A percentile compares a stretch with the other conserved stretches of the same genome.
phyloP scores from a whole-genome alignment of 2,329 filamentous ascomycete genomes.

The Monosporascus sp. region DNA sequence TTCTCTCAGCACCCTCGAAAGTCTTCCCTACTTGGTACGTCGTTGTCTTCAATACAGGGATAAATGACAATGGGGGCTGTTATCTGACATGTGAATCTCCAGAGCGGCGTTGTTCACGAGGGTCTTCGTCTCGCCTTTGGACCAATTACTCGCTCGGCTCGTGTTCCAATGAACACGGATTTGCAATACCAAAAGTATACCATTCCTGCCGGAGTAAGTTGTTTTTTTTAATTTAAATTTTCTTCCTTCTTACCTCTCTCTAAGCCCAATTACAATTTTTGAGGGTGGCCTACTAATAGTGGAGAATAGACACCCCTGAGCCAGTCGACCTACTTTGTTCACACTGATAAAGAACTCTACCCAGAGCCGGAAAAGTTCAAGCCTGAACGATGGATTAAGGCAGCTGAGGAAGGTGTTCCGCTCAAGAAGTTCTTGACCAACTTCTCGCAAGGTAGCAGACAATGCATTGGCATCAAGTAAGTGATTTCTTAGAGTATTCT shows the following conservation, averaged over 20 bases:
- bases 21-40: not conserved
- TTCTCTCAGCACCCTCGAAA: no score
- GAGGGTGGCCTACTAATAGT: no score
- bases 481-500: conserved; percentile 1
- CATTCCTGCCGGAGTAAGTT: conserved; percentile 27
- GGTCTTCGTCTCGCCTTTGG: conserved; percentile 9
- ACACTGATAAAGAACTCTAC: conserved; percentile 16
- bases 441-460: conserved; percentile 15
- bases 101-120: conserved; percentile 13
- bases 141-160: conserved; percentile 14
- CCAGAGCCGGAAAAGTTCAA: conserved; percentile 19
- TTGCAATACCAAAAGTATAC: conserved; percentile 26
- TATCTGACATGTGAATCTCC: not conserved
- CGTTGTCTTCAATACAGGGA: not conserved
- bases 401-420: conserved; percentile 4
- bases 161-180: conserved; percentile 21
- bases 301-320: conserved; percentile 16
- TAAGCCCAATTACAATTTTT: no score
- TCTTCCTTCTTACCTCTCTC: not conserved
- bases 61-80: not conserved
- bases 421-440: conserved; percentile 9
- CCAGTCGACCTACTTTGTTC: conserved; percentile 15
- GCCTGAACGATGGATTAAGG: conserved; percentile 23
- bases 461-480: conserved; percentile 17
- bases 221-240: not conserved